A percentile compares a stretch with the other conserved stretches of the same genome.
Evolutionary conservation across 2,329 filamentous ascomycete species (phyloP).

Genomic region (Stemphylium beticola): DNA sequence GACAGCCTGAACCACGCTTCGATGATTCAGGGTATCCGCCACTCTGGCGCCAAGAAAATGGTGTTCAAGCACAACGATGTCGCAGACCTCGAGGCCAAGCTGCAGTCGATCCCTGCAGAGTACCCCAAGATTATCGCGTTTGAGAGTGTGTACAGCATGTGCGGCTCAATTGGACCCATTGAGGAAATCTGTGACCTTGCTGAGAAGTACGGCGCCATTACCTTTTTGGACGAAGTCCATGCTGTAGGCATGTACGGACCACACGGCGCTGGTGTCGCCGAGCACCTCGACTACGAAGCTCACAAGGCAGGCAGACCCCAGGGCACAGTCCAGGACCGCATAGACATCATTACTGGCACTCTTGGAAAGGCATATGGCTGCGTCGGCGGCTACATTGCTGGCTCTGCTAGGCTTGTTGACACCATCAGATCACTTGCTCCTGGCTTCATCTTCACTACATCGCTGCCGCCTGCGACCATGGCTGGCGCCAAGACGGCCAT

Average conservation of each 20-base stretch:
- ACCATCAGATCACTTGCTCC: conserved; percentile 92
- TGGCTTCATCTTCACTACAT: conserved; percentile 99
- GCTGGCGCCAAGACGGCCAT: conserved; percentile 90
- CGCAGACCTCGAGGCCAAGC: conserved; percentile 88
- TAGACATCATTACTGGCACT: conserved; percentile 97
- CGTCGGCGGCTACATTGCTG: conserved; percentile 97
- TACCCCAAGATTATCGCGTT: conserved; percentile 98
- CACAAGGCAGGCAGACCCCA: conserved; percentile 75
- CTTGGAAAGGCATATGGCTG: conserved; percentile 98
- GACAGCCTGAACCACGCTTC: conserved; percentile 98
- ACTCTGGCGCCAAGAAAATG: conserved; percentile 95
- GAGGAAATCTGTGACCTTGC: conserved; percentile 94
- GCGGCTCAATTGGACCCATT: conserved; percentile 94
- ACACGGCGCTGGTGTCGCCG: conserved; percentile 91
- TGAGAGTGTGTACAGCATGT: conserved; percentile 99
- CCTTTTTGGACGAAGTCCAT: conserved; percentile 98
- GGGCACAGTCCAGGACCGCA: conserved; percentile 91
- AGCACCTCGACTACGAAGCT: conserved; percentile 93
- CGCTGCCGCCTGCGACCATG: conserved; percentile 95
- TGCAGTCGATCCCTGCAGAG: conserved; percentile 82
- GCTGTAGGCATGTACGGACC: conserved; percentile 99
- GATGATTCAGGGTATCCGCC: conserved; percentile 99
- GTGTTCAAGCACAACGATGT: conserved; percentile 99
- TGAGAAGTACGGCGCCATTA: conserved; percentile 96
- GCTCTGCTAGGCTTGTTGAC: conserved; percentile 84